phyloP scores from a whole-genome alignment of 768 basidiomycete species.

The Mycena maculata region DNA sequence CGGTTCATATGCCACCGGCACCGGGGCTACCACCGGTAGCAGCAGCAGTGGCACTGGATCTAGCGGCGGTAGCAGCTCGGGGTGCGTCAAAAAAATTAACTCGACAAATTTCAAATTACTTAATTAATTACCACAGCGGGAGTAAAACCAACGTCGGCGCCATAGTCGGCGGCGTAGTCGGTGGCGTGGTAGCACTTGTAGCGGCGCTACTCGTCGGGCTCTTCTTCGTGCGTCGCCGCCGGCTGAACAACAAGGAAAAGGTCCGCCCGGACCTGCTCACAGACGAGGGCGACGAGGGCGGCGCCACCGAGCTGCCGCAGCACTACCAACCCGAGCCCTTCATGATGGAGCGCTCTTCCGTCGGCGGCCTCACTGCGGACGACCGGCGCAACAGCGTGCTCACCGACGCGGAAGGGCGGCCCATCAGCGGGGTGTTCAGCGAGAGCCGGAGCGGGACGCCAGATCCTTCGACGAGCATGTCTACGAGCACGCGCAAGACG shows the following conservation, averaged over 20 bases:
- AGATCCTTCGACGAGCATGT: slow-evolving; percentile 45
- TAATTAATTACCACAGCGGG: background rate
- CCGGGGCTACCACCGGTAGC: slow-evolving; percentile 41
- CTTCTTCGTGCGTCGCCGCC: slow-evolving; percentile 63
- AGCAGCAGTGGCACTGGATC: background rate
- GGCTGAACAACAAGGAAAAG: slow-evolving; percentile 53
- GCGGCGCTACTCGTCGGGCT: slow-evolving; percentile 54
- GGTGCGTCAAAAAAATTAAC: background rate
- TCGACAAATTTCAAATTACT: background rate
- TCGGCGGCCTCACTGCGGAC: slow-evolving; percentile 45
- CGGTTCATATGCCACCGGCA: slow-evolving; percentile 72
- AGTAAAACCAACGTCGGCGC: slow-evolving; percentile 55
- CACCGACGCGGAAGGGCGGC: slow-evolving; percentile 44
- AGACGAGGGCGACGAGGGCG: slow-evolving; percentile 53
- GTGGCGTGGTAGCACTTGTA: slow-evolving; percentile 65
- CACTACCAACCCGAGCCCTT: slow-evolving; percentile 84
- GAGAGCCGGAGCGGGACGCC: slow-evolving; percentile 60
- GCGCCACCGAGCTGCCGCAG: slow-evolving; percentile 64
- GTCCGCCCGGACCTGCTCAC: slow-evolving; percentile 77
- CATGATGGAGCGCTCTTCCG: slow-evolving; percentile 63
- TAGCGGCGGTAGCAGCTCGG: background rate
- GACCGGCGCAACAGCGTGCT: slow-evolving; percentile 36
- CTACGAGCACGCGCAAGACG: slow-evolving; percentile 56
- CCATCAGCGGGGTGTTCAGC: slow-evolving; percentile 50
- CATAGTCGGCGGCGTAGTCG: slow-evolving; percentile 68